These are phyloP conservation scores for Microascus cirrosus DNA, from an alignment of 2,329 filamentous ascomycete species.

Conservation along the genomic window DNA sequence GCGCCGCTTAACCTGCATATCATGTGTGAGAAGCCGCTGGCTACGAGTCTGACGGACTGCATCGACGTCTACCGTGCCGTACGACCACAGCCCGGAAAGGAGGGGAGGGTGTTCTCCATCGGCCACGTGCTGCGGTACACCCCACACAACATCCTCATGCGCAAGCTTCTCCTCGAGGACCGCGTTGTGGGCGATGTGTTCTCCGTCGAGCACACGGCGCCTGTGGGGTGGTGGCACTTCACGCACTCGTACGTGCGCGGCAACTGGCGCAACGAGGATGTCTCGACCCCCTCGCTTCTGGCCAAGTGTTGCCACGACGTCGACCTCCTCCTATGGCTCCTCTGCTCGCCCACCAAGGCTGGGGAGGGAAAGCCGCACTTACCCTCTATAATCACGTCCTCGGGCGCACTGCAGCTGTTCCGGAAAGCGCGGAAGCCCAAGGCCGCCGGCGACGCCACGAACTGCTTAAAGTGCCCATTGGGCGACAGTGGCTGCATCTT, in stretches of 20 bases:
- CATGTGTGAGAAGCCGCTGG: conserved; percentile 91
- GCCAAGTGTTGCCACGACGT: conserved; percentile 97
- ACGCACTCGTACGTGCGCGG: conserved; percentile 82
- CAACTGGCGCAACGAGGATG: conserved; percentile 80
- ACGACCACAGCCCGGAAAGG: conserved; percentile 12
- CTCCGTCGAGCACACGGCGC: conserved; percentile 84
- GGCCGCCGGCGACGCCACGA: conserved; percentile 66
- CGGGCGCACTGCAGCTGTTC: conserved; percentile 70
- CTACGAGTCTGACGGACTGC: conserved; percentile 68
- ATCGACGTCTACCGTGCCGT: conserved; percentile 59
- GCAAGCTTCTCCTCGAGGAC: conserved; percentile 65
- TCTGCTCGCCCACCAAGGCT: conserved; percentile 48
- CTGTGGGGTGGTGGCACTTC: conserved; percentile 95
- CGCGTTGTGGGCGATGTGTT: conserved; percentile 72
- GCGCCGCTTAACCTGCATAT: conserved; percentile 65
- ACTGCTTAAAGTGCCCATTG: conserved; percentile 67
- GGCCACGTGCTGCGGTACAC: conserved; percentile 91
- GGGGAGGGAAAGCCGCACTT: conserved; percentile 49
- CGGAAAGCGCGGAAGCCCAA: conserved; percentile 63
- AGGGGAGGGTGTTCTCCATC: conserved; percentile 61
- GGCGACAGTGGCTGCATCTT: conserved; percentile 65
- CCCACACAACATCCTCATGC: conserved; percentile 79
- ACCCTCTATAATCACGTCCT: conserved; percentile 64
- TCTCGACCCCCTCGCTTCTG: conserved; percentile 68
- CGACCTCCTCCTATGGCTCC: conserved; percentile 82